A percentile compares a stretch with the other conserved stretches of the same genome.
Evolutionary conservation across 1,284 basidiomycete species (phyloP).

Genomic region (Melampsora abietis-canadensis): DNA sequence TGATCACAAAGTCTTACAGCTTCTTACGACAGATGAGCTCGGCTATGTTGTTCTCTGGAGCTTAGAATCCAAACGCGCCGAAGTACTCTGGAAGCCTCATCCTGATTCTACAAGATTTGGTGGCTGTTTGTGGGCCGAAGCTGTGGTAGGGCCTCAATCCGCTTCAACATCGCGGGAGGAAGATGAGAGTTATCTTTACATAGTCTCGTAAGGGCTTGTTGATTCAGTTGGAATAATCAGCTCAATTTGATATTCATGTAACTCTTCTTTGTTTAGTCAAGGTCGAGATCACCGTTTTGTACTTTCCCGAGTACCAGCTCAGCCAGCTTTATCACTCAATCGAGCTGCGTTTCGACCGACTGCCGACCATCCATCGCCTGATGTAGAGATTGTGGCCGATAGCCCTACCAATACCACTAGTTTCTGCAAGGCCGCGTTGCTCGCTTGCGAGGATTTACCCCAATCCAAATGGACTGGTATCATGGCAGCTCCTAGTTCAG

Average conservation of each 20-base stretch:
- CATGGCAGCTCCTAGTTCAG: conserved; percentile 24
- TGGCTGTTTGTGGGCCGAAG: conserved; percentile 34
- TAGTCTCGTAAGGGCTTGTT: conserved; percentile 26
- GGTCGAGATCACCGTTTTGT: conserved; percentile 29
- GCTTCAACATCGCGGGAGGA: background rate
- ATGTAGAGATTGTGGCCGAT: conserved; percentile 9
- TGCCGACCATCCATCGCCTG: background rate
- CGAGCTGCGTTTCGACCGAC: conserved; percentile 20
- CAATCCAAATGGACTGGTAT: background rate
- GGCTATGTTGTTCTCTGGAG: conserved; percentile 24
- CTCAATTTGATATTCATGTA: background rate
- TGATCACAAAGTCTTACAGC: background rate
- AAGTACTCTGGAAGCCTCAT: conserved; percentile 31
- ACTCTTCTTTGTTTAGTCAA: conserved; percentile 1
- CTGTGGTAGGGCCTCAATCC: background rate
- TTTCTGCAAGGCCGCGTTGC: conserved; percentile 31
- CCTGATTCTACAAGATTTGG: conserved; percentile 10
- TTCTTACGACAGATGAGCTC: conserved; percentile 30
- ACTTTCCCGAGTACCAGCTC: conserved; percentile 7
- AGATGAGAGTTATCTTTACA: background rate
- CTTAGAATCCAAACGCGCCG: conserved; percentile 22
- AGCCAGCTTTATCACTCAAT: conserved; percentile 9
- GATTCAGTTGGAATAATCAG: background rate
- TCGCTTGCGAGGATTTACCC: background rate
- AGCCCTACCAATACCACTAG: conserved; percentile 25